Base-by-base conservation (phyloP, 2,329 filamentous ascomycete species). In the Simplicillium aogashimaense region DNA sequence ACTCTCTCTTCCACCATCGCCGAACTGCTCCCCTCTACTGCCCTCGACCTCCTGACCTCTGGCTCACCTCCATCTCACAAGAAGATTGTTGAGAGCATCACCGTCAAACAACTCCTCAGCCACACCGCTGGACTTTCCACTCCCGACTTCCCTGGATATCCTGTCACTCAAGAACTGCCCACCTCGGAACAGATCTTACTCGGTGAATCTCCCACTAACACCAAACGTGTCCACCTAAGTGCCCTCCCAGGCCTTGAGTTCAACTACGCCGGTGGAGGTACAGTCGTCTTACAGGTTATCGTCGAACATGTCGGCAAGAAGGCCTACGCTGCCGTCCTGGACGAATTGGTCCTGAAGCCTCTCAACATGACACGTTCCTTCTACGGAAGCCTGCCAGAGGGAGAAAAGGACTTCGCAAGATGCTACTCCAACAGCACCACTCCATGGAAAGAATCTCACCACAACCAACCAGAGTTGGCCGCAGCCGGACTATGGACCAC, bases 401-500 rank as follows among this genome's bases (percentile, higher is more conserved):
- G 34, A 10, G 41, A 46, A 15, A 31, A 35, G 4, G 44, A 49
- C 25, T 40, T 29, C 2, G 45, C 50, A 4, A 30, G 36, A 6
- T 36, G 39, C 7, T 36, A 47, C 14, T 40, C 32, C 29, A 47
- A 31, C 4, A 40, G 31, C 9, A 38, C 39, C 29, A 46, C 40
- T 14, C 35, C 30, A 6, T 40, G 40, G 3, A 33, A 42, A 6
- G 36, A 20, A 14, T 29, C 20, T 16, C 45, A 44, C 11, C 42
- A 39, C 11, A 37, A 45, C 11, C 28, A 39, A 1, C 47, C 46
- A 1, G 46, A 48, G 32, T 33, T 43, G 11, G 46, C 44, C 3
- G 47, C 47, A 7, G 47, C 44, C 1, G 41, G 47, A 2, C 35
- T 52, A 13, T 53, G 48, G 49, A 52, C 46, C 16, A 52, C 49